Evolutionary conservation across 192 early-diverging fungal species (phyloP).

Genomic region (Allomyces arbusculus): DNA sequence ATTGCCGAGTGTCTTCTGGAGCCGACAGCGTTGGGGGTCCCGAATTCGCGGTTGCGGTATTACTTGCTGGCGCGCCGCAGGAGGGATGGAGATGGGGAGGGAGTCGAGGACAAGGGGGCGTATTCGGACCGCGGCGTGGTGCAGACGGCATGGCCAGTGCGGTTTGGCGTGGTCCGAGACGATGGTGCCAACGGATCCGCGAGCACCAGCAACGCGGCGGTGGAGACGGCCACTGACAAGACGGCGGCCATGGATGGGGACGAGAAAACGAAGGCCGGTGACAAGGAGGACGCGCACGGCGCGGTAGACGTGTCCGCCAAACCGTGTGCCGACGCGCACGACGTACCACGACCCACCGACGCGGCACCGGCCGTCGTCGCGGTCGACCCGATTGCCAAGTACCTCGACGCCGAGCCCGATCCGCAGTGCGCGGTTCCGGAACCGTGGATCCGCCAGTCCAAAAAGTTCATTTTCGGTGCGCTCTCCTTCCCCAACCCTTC

Average conservation of each 20-base stretch:
- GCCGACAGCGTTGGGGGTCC: conserved; percentile 50
- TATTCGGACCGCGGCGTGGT: conserved; percentile 17
- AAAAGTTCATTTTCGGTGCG: neutral
- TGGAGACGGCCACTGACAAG: no score
- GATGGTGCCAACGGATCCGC: neutral
- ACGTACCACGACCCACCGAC: no score
- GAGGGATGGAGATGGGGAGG: neutral
- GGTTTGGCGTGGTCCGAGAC: neutral
- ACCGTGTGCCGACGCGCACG: no score
- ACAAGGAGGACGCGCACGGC: no score
- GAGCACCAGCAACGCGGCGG: no score
- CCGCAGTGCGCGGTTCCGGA: neutral
- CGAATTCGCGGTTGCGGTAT: conserved; percentile 60
- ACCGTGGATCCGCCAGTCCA: neutral
- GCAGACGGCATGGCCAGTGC: conserved; percentile 16
- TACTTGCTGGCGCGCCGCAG: conserved; percentile 33
- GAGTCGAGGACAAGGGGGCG: conserved; percentile 12
- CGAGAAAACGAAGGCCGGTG: no score
- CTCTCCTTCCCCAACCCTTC: no score
- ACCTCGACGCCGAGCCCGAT: neutral
- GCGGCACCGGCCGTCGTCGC: no score
- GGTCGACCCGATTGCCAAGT: neutral
- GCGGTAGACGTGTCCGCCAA: no score
- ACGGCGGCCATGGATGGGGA: no score
- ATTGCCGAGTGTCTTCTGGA: conserved; percentile 56